phyloP scores from a whole-genome alignment of 768 basidiomycete species.

The Rhizopogon salebrosus region DNA sequence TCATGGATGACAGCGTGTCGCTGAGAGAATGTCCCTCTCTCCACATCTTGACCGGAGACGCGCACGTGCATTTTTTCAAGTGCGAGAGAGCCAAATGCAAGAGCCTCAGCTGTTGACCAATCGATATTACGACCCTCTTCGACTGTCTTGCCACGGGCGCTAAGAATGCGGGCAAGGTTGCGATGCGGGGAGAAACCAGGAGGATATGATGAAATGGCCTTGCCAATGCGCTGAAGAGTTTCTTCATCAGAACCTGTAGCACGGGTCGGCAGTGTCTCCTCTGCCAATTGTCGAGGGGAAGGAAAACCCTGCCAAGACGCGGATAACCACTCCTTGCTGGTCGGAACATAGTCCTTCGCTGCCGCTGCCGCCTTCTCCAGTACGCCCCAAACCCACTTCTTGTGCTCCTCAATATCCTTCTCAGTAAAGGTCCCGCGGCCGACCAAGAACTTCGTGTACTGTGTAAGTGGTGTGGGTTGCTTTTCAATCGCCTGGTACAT shows the following conservation, averaged over 20 bases:
- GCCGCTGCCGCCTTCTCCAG: conserved; percentile 93
- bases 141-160: conserved; percentile 82
- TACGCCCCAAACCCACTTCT: conserved; percentile 99
- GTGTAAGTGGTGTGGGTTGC: conserved; percentile 85
- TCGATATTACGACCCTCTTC: conserved; percentile 91
- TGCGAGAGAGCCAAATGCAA: conserved; percentile 91
- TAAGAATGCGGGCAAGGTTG: conserved; percentile 91
- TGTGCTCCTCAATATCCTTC: conserved; percentile 96
- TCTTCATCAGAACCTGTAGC: conserved; percentile 77
- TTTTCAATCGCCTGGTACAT: conserved; percentile 98
- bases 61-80: conserved; percentile 93
- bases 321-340: conserved; percentile 95
- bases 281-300: conserved; percentile 91
- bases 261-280: conserved; percentile 86
- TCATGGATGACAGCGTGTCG: conserved; percentile 97
- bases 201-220: conserved; percentile 83
- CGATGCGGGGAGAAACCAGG: conserved; percentile 82
- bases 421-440: conserved; percentile 92
- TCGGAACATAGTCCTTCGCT: conserved; percentile 92
- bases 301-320: conserved; percentile 99
- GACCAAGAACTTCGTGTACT: conserved; percentile 88
- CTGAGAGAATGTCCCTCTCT: conserved; percentile 98
- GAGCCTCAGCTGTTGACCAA: conserved; percentile 97
- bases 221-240: conserved; percentile 78
- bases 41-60: conserved; percentile 96